A percentile compares a stretch with the other conserved stretches of the same genome.
These are phyloP conservation scores for Leishmania gerbilli DNA, from an alignment of 208 protist genomes.

Conservation along the genomic window DNA sequence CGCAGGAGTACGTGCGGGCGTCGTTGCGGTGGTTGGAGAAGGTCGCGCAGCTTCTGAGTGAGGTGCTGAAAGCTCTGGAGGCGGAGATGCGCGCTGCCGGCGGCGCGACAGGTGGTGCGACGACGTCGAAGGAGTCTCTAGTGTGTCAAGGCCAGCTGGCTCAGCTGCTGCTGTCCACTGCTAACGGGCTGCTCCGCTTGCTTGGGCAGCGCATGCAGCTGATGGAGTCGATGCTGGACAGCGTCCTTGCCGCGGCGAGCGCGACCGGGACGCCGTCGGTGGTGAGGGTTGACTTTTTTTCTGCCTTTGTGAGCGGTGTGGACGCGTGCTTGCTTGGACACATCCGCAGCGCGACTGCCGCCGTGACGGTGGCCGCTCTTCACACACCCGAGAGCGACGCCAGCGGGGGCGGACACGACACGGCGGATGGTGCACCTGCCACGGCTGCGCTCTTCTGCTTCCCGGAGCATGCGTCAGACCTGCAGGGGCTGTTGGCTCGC, in stretches of 20 bases:
- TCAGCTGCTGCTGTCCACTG: constrained; percentile 16
- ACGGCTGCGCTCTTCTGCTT: background rate
- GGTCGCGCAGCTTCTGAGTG: constrained; percentile 7
- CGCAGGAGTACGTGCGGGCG: constrained; percentile 28
- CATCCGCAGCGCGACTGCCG: constrained; percentile 6
- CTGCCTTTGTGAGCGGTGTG: constrained; percentile 11
- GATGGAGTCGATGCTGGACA: constrained; percentile 26
- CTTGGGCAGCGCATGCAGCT: constrained; percentile 28
- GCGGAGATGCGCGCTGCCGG: background rate
- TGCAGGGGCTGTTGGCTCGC: constrained; percentile 26
- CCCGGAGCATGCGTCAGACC: constrained; percentile 4
- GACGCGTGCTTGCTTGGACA: constrained; percentile 18
- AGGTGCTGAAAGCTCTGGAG: constrained; percentile 4
- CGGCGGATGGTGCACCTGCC: background rate
- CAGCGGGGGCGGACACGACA: background rate
- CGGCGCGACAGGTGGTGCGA: background rate
- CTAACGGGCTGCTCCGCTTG: constrained; percentile 23
- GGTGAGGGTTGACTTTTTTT: constrained; percentile 21
- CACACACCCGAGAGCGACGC: background rate
- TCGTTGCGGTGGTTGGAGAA: constrained; percentile 18
- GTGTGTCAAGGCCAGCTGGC: background rate
- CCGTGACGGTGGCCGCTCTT: background rate
- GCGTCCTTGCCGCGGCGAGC: constrained; percentile 11
- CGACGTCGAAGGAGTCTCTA: no score
- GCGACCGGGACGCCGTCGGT: constrained; percentile 14